Percentiles rank a stretch among this genome's conserved stretches.
These are phyloP conservation scores for Brassica carinata DNA, from an alignment of 345 rosid species.

Conservation along the genomic window DNA sequence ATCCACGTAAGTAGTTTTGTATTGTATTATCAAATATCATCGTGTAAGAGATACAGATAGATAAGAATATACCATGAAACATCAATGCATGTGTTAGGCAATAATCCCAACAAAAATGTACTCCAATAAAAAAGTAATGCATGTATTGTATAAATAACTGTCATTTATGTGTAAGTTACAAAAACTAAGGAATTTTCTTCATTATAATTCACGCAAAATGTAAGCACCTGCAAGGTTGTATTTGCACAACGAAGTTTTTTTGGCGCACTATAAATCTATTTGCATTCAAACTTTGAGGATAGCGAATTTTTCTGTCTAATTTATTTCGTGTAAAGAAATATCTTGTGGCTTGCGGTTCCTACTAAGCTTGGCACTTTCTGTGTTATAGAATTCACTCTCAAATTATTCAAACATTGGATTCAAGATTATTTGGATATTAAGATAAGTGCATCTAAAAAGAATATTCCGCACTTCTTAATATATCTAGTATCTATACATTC, in stretches of 20 bases:
- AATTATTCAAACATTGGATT: neutral
- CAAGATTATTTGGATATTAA: neutral
- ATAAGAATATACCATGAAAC: conserved; percentile 22
- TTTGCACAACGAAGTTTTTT: neutral
- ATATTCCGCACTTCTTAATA: neutral
- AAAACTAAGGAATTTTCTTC: neutral
- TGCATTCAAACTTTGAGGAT: neutral
- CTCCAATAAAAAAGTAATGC: neutral
- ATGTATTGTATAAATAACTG: neutral
- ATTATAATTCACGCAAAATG: neutral
- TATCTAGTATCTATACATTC: neutral
- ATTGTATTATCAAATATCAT: conserved; percentile 9
- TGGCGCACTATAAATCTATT: neutral
- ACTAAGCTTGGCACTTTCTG: conserved; percentile 2
- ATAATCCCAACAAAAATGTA: neutral
- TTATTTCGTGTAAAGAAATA: neutral
- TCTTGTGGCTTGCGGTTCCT: conserved; percentile 17
- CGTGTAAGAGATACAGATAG: conserved; percentile 21
- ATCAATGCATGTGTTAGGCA: conserved; percentile 16
- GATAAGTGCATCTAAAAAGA: conserved; percentile 12
- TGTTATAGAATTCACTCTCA: conserved; percentile 1
- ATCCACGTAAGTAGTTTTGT: conserved; percentile 22
- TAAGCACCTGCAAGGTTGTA: neutral
- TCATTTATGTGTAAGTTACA: neutral
- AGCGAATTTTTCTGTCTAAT: neutral